Evolutionary conservation across 805 yeast species (phyloP), one percentile per base, ranked within the genome.

Genomic region (Candida maltosa): DNA sequence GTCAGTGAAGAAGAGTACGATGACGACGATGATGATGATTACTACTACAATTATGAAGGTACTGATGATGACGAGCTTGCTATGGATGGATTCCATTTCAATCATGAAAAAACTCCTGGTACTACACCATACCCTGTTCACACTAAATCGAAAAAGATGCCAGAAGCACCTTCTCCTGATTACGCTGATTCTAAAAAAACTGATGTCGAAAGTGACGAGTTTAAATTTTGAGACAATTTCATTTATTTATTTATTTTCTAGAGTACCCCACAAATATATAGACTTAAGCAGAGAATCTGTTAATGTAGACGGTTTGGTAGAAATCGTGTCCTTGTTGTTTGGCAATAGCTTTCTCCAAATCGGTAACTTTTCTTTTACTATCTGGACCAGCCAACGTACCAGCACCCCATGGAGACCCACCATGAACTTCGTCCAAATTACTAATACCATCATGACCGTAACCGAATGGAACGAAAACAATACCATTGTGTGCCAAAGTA

Each of bases 391-490:
- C 87, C 46, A 73, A 70, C 38, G 85, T 67, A 54, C 91, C 93
- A 29, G 95, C 87, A 62, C 94, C 94, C 84, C 87, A 87, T 35
- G 95, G 76, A 37, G 89, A 76, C 49, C 83, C 82, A 51, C 94
- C 95, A 54, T 82, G 89, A 38, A 74, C 70, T 64, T 81, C 89
- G 14, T 69, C 71, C 39, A 82, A 52, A 58, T 72, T 72, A 44
- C 75, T 48, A 48, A 79, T 58, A 40, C 74, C 73, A 26, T 69
- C 71, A 23, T 70, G 60, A 35, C 72, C 78, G 65, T 75, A 76
- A 54, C 95, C 95, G 48, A 86, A 71, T 43, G 95, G 95, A 40
- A 87, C 78, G 58, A 60, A 86, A 47, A 81, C 65, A 68, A 86
- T 71, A 55, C 95, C 95, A 55, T 86, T 94, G 61, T 87, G 95